Evolutionary conservation across 352 stramenopile genomes (phyloP), one percentile per base, ranked within the genome.

Genomic region (Elongisporangium prolatum): DNA sequence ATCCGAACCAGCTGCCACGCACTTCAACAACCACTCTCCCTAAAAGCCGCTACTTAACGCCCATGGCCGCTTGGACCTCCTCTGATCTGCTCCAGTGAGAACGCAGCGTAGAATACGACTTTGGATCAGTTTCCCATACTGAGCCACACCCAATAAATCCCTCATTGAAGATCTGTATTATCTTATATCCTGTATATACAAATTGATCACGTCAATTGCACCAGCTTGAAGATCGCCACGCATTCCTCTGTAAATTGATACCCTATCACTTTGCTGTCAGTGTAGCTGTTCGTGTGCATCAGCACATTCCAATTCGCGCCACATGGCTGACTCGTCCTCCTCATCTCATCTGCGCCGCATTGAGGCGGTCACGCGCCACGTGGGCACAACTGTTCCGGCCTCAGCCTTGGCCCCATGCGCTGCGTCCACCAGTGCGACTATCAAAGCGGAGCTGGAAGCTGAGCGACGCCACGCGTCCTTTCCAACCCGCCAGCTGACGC

Each of bases 381-480:
- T 90, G 17, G 34, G 38, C 56, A 70, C 13, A 21, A 34, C 37
- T 4, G 20, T n/a, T 7, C 40, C 54, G 2, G 21, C 56, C 18
- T 4, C 56, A 6, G 40, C 47, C 48, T 10, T 56, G 5, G 25
- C 50, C 24, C 53, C 66, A 24, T 71, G 57, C 22, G 77, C 75
- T 4, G 68, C 65, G 10, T 90, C 80, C 37, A 88, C 77, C 3
- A 64, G 66, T 11, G 57, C 60, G 6, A 52, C 67, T 34, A 72
- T 72, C 21, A 70, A 74, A 54, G 59, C 59, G 2, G 80, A 90
- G 59, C 74, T 90, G 5, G 61, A 68, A 58, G 34, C 69, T 1
- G 80, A 90, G 64, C 80, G 80, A 14, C 52, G 51, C 20, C 64
- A 67, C 50, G 63, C 74, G 48, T 80, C 74, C 25, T 90, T 90